Base-by-base conservation (phyloP, 176 grass and related monocot species). In the Rhipidocladum racemiflorum region DNA sequence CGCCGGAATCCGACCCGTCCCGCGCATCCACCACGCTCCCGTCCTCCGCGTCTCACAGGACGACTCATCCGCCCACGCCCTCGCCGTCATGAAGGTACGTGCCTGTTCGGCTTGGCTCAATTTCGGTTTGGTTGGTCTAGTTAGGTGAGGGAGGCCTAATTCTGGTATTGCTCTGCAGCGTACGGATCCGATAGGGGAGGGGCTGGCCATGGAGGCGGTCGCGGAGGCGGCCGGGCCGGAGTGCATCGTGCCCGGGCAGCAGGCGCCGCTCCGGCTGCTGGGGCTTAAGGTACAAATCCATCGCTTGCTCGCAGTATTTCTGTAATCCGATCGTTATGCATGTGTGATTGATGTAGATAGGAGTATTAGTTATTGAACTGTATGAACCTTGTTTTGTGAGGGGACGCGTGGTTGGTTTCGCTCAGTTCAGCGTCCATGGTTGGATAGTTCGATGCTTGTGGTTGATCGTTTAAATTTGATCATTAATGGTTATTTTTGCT, bases 61-160 rank as follows among this genome's bases (percentile, higher is more conserved):
- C 69, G 79, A 94, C 72, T 86, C 66, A 32, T 83, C 89, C 76
- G 59, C 67, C 18, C 91, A 99, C 85, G 92, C 96, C 69, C 78
- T 99, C 78, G 87, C 93, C 77, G 80, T 99, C 76, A 99, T 99
- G 96, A 99, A 91, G 96, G 96, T 93, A 68, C 70, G 29, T 13
- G 10, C 5, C 34, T 0, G 5, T 0, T 7, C 49, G 4, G 5
- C 25, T 48, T 7, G 57, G 14, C 2, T 80, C 49, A 69, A 76
- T 76, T 66, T 14, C 34, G 36, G 66, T 40, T 56, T 38, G 67
- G 21, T 64, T 29, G 14, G 46, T 60, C 17, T 8, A 48, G 60
- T 85, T 80, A 15, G 46, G 27, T 94, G 39, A 12, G 78, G 39
- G 25, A 48, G 17, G 66, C 44, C 81, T 77, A 18, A 83, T 56